These are phyloP conservation scores for Colletotrichum neosansevieriae DNA, from an alignment of 2,329 filamentous ascomycete genomes.

Conservation along the genomic window DNA sequence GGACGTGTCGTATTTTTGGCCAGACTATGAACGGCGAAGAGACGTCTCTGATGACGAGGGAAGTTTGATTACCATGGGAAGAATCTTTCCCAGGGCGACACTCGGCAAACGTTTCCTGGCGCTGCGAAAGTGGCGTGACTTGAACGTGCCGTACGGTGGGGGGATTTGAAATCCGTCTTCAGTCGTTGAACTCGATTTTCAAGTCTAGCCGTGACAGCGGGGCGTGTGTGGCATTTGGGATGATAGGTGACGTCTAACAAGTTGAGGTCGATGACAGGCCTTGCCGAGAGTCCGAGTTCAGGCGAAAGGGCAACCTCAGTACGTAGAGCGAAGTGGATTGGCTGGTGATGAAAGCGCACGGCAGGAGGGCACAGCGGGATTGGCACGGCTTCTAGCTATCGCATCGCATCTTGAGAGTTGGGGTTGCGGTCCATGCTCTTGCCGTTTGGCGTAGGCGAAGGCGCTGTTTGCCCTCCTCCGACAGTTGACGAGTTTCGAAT, in stretches of 20 bases:
- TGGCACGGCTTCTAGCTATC: constrained; percentile 27
- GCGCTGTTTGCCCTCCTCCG: constrained; percentile 18
- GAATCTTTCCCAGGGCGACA: constrained; percentile 26
- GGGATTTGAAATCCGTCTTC: constrained; percentile 6
- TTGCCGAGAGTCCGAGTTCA: constrained; percentile 23
- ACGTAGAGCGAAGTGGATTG: constrained; percentile 22
- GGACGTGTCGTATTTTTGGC: constrained; percentile 13
- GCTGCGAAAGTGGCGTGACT: constrained; percentile 16
- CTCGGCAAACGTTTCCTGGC: constrained; percentile 23
- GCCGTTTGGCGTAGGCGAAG: neutral
- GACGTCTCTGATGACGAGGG: too few species aligned
- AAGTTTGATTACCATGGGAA: constrained; percentile 31
- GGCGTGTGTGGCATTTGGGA: constrained; percentile 6
- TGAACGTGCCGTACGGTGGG: neutral
- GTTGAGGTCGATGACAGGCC: constrained; percentile 6
- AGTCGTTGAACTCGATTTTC: neutral
- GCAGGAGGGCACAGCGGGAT: constrained; percentile 22
- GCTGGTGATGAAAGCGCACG: constrained; percentile 7
- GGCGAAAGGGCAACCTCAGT: neutral
- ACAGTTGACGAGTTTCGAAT: constrained; percentile 36
- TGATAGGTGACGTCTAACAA: constrained; percentile 31
- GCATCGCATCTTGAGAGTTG: constrained; percentile 8
- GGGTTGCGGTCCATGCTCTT: constrained; percentile 16
- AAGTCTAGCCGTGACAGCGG: constrained; percentile 16
- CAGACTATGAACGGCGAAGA: neutral